Percentiles rank a stretch among this genome's conserved stretches.
Evolutionary conservation across 83 land plant genomes (phyloP).

Genomic region (Picea abies): DNA sequence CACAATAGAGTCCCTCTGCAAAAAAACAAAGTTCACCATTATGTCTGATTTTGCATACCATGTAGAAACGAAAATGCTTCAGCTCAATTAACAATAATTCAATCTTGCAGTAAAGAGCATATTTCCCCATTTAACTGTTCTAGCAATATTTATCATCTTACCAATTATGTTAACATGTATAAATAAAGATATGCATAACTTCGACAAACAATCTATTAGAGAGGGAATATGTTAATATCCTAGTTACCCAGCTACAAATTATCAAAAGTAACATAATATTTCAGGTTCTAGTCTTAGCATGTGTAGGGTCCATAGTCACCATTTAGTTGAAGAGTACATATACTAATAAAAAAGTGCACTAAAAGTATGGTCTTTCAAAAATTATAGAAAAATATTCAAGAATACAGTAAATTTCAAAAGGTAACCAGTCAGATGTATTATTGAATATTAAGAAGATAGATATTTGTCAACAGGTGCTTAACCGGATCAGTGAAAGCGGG

Average conservation of each 20-base stretch:
- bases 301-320: no score
- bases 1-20: conserved; percentile 67
- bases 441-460: neutral
- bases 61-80: conserved; percentile 4
- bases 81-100: neutral
- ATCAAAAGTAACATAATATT: no score
- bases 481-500: neutral
- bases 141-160: no score
- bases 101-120: neutral
- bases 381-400: neutral
- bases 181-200: no score
- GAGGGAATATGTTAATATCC: no score
- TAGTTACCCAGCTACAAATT: no score
- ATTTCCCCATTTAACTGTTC: no score
- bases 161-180: no score
- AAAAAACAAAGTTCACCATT: conserved; percentile 10
- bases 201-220: no score
- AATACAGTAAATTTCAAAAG: neutral
- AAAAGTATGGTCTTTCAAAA: conserved; percentile 3
- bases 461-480: neutral
- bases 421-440: neutral
- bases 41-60: neutral
- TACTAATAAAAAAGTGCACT: neutral
- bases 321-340: no score
- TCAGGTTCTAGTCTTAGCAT: no score